Evolutionary conservation across 2,329 filamentous ascomycete genomes (phyloP).

Genomic region (Phaeophleospora eucalypticola): DNA sequence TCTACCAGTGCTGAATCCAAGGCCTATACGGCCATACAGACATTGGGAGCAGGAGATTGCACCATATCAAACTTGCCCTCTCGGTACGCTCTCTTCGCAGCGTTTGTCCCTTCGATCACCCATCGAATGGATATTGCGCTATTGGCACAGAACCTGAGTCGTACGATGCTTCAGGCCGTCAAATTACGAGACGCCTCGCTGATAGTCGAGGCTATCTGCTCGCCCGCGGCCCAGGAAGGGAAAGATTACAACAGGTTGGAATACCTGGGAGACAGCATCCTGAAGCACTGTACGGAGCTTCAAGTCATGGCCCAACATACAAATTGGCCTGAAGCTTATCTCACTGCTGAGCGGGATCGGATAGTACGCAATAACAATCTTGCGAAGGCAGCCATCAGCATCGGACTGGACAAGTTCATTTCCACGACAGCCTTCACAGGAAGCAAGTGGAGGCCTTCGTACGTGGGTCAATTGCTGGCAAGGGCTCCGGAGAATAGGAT

Average conservation of each 20-base stretch:
- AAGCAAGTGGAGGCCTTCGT: conserved; percentile 66
- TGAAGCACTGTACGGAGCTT: conserved; percentile 69
- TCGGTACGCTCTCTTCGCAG: conserved; percentile 45
- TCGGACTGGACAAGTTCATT: conserved; percentile 69
- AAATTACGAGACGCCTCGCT: conserved; percentile 55
- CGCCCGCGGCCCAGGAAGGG: conserved; percentile 56
- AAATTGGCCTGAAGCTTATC: conserved; percentile 69
- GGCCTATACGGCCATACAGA: conserved; percentile 42
- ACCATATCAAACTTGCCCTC: conserved; percentile 45
- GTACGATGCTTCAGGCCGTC: conserved; percentile 46
- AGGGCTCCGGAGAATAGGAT: conserved; percentile 30
- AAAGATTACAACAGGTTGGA: conserved; percentile 80
- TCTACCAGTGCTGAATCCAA: conserved; percentile 14
- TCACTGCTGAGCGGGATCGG: conserved; percentile 64
- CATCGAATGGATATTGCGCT: conserved; percentile 64
- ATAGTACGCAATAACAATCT: conserved; percentile 72
- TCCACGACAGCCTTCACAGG: conserved; percentile 64
- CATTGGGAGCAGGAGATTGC: conserved; percentile 49
- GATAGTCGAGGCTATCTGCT: conserved; percentile 65
- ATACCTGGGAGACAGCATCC: conserved; percentile 77
- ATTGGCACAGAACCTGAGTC: conserved; percentile 58
- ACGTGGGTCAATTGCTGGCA: conserved; percentile 46
- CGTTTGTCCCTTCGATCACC: conserved; percentile 69
- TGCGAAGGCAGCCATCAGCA: conserved; percentile 57
- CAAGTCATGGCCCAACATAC: conserved; percentile 60